phyloP scores from a whole-genome alignment of 2,329 filamentous ascomycete genomes.

The Pyrenophora tritici-repentis region DNA sequence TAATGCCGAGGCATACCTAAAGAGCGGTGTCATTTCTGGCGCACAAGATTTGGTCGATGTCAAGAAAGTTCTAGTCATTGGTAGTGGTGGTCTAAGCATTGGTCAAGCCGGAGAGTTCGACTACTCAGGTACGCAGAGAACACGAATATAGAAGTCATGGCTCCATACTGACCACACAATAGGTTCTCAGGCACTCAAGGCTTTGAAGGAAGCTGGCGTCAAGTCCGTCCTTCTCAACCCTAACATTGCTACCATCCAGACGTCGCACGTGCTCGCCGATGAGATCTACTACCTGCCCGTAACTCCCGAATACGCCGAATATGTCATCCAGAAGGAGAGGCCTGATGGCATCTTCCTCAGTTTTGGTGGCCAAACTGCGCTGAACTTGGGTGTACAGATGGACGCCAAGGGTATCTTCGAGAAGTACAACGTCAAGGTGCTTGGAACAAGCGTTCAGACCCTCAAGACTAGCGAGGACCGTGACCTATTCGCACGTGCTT shows the following conservation, averaged over 20 bases:
- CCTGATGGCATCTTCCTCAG: conserved; percentile 97
- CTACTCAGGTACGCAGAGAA: conserved; percentile 75
- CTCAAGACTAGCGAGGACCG: conserved; percentile 94
- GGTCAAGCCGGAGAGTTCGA: conserved; percentile 98
- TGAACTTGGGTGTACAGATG: conserved; percentile 97
- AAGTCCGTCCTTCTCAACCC: conserved; percentile 93
- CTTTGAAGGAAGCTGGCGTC: conserved; percentile 92
- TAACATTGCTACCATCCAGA: conserved; percentile 98
- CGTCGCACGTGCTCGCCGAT: conserved; percentile 91
- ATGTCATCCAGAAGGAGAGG: conserved; percentile 94
- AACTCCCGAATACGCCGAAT: conserved; percentile 94
- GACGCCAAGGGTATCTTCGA: conserved; percentile 94
- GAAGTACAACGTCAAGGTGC: conserved; percentile 91
- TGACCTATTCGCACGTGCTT: conserved; percentile 91
- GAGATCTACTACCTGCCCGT: conserved; percentile 98
- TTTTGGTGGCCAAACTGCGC: conserved; percentile 94
- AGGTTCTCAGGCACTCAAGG: conserved; percentile 96
- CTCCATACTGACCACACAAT: conserved; percentile 23
- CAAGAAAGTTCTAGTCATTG: conserved; percentile 96
- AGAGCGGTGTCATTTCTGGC: conserved; percentile 82
- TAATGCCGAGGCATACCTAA: conserved; percentile 83
- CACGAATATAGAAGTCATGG: neutral
- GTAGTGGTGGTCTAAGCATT: conserved; percentile 92
- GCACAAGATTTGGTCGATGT: conserved; percentile 80
- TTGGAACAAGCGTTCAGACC: conserved; percentile 93